phyloP scores from a whole-genome alignment of 2,329 filamentous ascomycete genomes.

The Bipolaris zeicola region DNA sequence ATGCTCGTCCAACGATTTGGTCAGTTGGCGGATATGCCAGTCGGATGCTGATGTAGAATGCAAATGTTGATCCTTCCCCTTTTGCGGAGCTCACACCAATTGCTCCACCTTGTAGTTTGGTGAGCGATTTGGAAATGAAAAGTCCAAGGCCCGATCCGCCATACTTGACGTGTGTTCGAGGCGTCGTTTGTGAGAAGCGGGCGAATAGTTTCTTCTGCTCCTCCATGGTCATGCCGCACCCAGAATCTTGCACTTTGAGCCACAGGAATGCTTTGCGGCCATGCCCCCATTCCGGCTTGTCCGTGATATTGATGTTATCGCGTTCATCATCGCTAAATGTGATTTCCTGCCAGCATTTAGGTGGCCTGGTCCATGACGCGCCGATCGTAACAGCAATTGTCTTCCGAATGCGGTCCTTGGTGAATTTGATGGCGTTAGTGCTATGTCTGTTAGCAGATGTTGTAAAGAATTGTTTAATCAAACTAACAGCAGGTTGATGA shows the following conservation, averaged over 20 bases:
- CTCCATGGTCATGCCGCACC: conserved; percentile 46
- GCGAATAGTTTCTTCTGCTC: conserved; percentile 45
- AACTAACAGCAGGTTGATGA: conserved; percentile 37
- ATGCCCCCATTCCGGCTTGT: conserved; percentile 37
- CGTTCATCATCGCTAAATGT: conserved; percentile 21
- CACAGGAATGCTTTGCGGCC: conserved; percentile 45
- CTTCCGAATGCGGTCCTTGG: conserved; percentile 41
- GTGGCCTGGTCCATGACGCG: conserved; percentile 29
- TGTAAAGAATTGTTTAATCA: no score
- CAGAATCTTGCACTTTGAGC: conserved; percentile 47
- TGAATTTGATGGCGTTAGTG: conserved; percentile 44
- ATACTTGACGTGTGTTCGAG: conserved; percentile 45
- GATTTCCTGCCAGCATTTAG: conserved; percentile 21
- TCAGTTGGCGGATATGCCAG: conserved; percentile 20
- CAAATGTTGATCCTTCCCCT: conserved; percentile 46
- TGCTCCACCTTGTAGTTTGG: conserved; percentile 46
- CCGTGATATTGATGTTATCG: conserved; percentile 8
- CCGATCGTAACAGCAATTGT: conserved; percentile 48
- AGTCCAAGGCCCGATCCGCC: conserved; percentile 52
- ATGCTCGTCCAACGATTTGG: background rate
- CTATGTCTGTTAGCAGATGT: conserved; percentile 30
- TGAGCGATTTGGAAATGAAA: conserved; percentile 49
- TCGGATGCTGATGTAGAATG: conserved; percentile 48
- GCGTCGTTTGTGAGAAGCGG: conserved; percentile 39
- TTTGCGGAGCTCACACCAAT: conserved; percentile 50